Percentiles rank a stretch among this genome's conserved stretches.
Conservation (phyloP, 371 early-diverging fungal species). For the Mortierella sp. region DNA sequence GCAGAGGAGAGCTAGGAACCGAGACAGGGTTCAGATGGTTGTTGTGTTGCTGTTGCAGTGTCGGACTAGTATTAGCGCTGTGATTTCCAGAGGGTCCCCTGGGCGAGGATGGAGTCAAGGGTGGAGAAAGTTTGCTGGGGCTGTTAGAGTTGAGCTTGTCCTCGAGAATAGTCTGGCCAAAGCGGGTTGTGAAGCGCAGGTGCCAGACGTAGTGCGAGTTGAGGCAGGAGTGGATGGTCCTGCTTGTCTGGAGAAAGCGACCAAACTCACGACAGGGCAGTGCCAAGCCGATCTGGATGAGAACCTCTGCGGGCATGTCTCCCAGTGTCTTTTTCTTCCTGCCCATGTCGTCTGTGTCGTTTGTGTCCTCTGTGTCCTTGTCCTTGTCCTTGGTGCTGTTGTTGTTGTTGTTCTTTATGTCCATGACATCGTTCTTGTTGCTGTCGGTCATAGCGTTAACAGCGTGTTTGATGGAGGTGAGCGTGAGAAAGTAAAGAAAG, state of each 20-base stretch:
- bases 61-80: not conserved
- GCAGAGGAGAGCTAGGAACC: not conserved
- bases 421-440: not conserved
- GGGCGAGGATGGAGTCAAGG: constrained; percentile 19
- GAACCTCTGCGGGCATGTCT: constrained; percentile 36
- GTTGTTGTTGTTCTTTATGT: not conserved
- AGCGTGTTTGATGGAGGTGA: not conserved
- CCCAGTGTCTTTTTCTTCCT: not conserved
- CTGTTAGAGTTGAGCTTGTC: constrained; percentile 8
- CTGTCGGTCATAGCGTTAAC: not conserved
- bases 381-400: not conserved
- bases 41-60: constrained; percentile 7
- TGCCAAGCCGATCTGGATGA: constrained; percentile 30
- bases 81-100: constrained; percentile 8
- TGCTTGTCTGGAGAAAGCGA: constrained; percentile 38
- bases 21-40: constrained; percentile 24
- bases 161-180: constrained; percentile 39
- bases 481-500: not conserved
- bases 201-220: constrained; percentile 51
- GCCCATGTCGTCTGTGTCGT: not conserved
- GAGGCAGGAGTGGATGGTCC: constrained; percentile 19
- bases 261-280: constrained; percentile 36
- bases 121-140: not conserved
- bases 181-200: constrained; percentile 33
- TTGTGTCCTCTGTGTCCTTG: not conserved